Evolutionary conservation across 805 yeast genomes (phyloP).

Genomic region (Kodamaea nitidulidarum): DNA sequence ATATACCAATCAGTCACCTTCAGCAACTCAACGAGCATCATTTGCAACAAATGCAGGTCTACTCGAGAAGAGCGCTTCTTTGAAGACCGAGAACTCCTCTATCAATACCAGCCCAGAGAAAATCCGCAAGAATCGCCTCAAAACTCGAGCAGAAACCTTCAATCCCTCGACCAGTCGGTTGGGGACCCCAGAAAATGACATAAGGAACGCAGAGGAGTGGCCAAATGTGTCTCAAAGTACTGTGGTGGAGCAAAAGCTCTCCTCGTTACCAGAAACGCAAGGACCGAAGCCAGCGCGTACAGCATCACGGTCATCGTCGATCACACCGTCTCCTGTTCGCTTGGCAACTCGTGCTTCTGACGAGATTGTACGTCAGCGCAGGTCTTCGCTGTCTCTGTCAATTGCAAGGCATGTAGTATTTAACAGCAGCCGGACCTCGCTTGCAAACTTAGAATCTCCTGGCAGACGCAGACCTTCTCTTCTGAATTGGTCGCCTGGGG

Average conservation of each 20-base stretch:
- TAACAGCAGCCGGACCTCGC: slow-evolving; percentile 19
- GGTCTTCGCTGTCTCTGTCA: slow-evolving; percentile 18
- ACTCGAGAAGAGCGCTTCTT: too few species aligned
- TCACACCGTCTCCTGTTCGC: slow-evolving; percentile 1
- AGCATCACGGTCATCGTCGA: slow-evolving; percentile 1
- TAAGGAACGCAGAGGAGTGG: background rate
- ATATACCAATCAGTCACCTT: too few species aligned
- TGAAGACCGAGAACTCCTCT: background rate
- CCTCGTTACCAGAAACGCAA: slow-evolving; percentile 8
- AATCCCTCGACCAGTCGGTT: background rate
- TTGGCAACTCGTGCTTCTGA: slow-evolving; percentile 2
- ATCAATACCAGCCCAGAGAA: background rate
- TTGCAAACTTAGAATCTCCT: slow-evolving; percentile 11
- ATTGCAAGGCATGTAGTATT: slow-evolving; percentile 28
- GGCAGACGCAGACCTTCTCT: slow-evolving; percentile 13
- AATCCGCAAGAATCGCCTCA: background rate
- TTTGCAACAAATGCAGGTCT: too few species aligned
- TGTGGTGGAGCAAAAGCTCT: slow-evolving; percentile 4
- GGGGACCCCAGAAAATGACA: background rate
- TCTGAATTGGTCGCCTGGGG: slow-evolving; percentile 9
- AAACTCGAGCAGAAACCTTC: background rate
- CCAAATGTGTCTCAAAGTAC: background rate
- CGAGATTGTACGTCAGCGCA: background rate
- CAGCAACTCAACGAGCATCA: too few species aligned
- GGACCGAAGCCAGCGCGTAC: background rate